Evolutionary conservation across 768 basidiomycete genomes (phyloP).

Genomic region (Cystofilobasidium macerans): DNA sequence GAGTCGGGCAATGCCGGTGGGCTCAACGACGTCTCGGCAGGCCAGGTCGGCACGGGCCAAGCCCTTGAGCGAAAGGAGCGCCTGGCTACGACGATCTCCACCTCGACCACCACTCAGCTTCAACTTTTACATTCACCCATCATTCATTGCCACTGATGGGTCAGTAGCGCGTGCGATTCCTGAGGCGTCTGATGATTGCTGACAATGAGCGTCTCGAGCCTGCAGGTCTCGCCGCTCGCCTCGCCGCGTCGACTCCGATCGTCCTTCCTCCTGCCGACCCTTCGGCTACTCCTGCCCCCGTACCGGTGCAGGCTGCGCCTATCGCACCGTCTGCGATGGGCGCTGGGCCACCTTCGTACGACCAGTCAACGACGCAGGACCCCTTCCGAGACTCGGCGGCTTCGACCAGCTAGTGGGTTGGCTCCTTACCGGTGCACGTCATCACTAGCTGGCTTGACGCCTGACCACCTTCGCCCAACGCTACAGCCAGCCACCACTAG

Average conservation of each 20-base stretch:
- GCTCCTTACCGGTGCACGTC: too few species aligned
- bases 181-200: neutral
- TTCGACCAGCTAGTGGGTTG: too few species aligned
- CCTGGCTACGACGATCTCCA: too few species aligned
- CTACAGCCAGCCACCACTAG: neutral
- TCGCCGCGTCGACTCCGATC: neutral
- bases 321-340: neutral
- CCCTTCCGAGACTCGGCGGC: neutral
- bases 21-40: too few species aligned
- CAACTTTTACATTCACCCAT: too few species aligned
- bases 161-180: too few species aligned
- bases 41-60: too few species aligned
- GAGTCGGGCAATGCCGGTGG: too few species aligned
- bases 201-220: too few species aligned
- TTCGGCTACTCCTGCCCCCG: neutral
- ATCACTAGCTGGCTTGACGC: too few species aligned
- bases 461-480: neutral
- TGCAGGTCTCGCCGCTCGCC: neutral
- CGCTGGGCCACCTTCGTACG: neutral
- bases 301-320: neutral
- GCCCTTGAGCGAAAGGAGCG: too few species aligned
- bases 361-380: neutral
- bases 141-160: neutral
- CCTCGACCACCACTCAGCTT: too few species aligned
- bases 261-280: neutral